phyloP scores from a whole-genome alignment of 495 filamentous ascomycete genomes.

The Apiosordaria backusii region DNA sequence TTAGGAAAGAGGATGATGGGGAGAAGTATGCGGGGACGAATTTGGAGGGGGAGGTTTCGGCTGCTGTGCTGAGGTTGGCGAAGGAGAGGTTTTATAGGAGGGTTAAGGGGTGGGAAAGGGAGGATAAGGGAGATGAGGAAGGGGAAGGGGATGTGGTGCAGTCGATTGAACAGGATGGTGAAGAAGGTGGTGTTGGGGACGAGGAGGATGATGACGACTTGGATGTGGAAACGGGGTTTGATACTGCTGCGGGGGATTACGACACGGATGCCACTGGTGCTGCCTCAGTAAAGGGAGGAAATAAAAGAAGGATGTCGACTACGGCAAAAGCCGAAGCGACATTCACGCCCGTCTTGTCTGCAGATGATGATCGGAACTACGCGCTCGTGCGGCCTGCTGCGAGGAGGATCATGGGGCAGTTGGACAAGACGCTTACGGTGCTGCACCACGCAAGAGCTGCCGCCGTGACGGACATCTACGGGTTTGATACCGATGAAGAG shows the following conservation, averaged over 20 bases:
- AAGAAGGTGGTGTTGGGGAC: slow-evolving; percentile 11
- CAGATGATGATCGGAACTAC: slow-evolving; percentile 57
- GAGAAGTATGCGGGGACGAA: slow-evolving; percentile 47
- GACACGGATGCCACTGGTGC: background rate
- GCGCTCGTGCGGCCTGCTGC: slow-evolving; percentile 59
- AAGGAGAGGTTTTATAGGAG: background rate
- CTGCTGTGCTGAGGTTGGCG: slow-evolving; percentile 44
- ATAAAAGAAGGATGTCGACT: background rate
- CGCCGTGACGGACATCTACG: slow-evolving; percentile 32
- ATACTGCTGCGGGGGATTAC: background rate
- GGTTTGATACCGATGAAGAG: slow-evolving; percentile 32
- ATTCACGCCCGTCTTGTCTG: slow-evolving; percentile 30
- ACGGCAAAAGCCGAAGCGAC: slow-evolving; percentile 13
- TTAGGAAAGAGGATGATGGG: background rate
- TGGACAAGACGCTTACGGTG: slow-evolving; percentile 63
- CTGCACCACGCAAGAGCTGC: slow-evolving; percentile 61
- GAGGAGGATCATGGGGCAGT: slow-evolving; percentile 58
- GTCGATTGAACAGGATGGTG: slow-evolving; percentile 20
- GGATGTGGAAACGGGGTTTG: background rate
- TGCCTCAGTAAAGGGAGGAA: background rate
- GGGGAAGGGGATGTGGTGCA: slow-evolving; percentile 29
- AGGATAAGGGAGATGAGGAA: background rate
- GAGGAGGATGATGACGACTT: background rate
- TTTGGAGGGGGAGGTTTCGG: slow-evolving; percentile 60
- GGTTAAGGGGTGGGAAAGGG: background rate